These are phyloP conservation scores for Lineolata rhizophorae DNA, from an alignment of 495 filamentous ascomycete genomes.

Conservation along the genomic window DNA sequence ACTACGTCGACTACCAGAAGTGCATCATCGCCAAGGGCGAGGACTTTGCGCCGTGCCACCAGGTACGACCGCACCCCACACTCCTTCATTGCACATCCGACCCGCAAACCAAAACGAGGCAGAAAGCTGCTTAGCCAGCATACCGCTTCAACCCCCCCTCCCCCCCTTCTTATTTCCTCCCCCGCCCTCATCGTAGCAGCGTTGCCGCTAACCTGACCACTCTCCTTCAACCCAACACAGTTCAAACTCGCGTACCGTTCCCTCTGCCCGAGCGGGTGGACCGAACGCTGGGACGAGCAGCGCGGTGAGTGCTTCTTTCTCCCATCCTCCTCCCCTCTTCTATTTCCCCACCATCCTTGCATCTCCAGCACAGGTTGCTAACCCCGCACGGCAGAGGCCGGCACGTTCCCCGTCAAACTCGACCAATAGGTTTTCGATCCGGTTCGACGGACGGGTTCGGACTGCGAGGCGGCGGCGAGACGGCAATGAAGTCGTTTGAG, in stretches of 20 bases:
- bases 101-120: neutral
- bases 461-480: too few species aligned
- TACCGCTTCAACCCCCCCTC: too few species aligned
- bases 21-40: constrained; percentile 96
- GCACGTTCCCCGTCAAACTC: constrained; percentile 66
- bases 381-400: constrained; percentile 39
- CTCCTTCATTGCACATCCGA: neutral
- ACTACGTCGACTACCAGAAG: constrained; percentile 99
- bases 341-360: too few species aligned
- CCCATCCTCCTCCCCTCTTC: too few species aligned
- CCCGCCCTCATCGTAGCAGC: too few species aligned
- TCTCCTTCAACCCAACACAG: constrained; percentile 21
- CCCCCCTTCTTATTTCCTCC: too few species aligned
- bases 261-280: constrained; percentile 90
- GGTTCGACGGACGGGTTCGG: too few species aligned
- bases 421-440: constrained; percentile 32
- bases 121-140: neutral
- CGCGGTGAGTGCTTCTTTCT: constrained; percentile 40
- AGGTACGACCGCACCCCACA: constrained; percentile 41
- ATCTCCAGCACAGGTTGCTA: constrained; percentile 1
- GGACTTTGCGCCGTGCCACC: constrained; percentile 92
- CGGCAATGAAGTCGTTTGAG: too few species aligned
- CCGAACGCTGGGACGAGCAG: constrained; percentile 90
- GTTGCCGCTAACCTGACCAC: neutral
- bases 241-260: constrained; percentile 92